Conservation (phyloP, 106 monocot species). For the Hemerocallis citrina region DNA sequence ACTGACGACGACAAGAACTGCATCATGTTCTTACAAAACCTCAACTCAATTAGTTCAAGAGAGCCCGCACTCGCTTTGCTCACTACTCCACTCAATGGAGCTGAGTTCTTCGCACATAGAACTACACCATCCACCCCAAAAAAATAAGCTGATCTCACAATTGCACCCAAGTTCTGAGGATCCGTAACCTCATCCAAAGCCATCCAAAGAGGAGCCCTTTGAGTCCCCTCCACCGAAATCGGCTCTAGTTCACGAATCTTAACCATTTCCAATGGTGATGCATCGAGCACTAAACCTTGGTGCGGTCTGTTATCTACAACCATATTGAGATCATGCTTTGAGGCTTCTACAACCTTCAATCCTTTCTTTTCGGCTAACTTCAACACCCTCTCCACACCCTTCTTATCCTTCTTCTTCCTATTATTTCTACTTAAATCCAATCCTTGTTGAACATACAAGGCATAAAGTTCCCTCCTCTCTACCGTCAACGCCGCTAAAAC, state of each 20-base stretch:
- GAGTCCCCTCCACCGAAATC: constrained; percentile 6
- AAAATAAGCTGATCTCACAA: constrained; percentile 79
- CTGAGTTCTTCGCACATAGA: constrained; percentile 84
- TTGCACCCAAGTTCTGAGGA: constrained; percentile 89
- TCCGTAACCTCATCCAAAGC: constrained; percentile 93
- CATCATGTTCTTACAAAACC: constrained; percentile 96
- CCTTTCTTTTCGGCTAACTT: constrained; percentile 56
- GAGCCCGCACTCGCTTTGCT: constrained; percentile 96
- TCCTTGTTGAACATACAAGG: constrained; percentile 75
- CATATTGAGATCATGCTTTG: constrained; percentile 96
- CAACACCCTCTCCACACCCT: constrained; percentile 57
- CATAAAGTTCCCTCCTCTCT: constrained; percentile 72
- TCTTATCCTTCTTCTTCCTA: constrained; percentile 89
- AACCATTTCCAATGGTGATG: constrained; percentile 79
- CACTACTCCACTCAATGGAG: constrained; percentile 90
- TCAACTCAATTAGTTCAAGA: constrained; percentile 76
- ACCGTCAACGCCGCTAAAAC: constrained; percentile 68
- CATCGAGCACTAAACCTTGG: constrained; percentile 85
- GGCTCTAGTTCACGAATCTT: constrained; percentile 46
- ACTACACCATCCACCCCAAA: constrained; percentile 79
- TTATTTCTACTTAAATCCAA: constrained; percentile 57
- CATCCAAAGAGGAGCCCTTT: constrained; percentile 67
- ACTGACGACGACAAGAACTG: constrained; percentile 63
- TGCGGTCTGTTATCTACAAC: constrained; percentile 78
- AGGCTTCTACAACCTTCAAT: constrained; percentile 51